These are phyloP conservation scores for Cudoniella acicularis DNA, from an alignment of 495 filamentous ascomycete species.

Conservation along the genomic window DNA sequence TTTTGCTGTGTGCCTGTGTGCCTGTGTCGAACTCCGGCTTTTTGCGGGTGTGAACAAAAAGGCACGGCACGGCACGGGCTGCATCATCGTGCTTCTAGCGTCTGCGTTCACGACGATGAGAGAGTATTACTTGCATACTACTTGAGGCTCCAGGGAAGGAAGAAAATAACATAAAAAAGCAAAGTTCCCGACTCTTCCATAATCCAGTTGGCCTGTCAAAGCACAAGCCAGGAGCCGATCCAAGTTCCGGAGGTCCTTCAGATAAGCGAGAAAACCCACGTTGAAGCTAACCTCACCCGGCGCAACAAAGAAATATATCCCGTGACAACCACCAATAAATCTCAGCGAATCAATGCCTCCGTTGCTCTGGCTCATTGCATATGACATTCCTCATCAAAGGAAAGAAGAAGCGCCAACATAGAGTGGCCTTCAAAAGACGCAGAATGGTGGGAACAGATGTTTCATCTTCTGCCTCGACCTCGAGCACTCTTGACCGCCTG, in stretches of 20 bases:
- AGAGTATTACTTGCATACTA: no score
- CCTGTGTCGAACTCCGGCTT: no score
- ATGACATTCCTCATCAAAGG: constrained; percentile 27
- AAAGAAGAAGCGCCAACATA: constrained; percentile 16
- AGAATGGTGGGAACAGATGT: background rate
- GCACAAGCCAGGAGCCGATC: background rate
- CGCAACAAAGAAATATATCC: background rate
- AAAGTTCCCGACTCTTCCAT: no score
- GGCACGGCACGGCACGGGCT: no score
- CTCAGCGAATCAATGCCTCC: constrained; percentile 12
- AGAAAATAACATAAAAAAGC: background rate
- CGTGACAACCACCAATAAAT: background rate
- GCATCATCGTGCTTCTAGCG: no score
- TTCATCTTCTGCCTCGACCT: constrained; percentile 5
- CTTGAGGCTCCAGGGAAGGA: background rate
- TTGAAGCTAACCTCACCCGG: background rate
- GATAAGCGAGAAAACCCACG: background rate
- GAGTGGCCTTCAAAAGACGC: constrained; percentile 24
- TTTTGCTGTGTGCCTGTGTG: background rate
- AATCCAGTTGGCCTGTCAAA: background rate
- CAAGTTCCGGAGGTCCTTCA: background rate
- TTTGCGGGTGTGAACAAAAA: no score
- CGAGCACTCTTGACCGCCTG: background rate
- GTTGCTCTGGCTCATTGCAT: constrained; percentile 4
- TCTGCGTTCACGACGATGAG: no score